phyloP scores from a whole-genome alignment of 2,329 filamentous ascomycete genomes.

The Zasmidium cellare region DNA sequence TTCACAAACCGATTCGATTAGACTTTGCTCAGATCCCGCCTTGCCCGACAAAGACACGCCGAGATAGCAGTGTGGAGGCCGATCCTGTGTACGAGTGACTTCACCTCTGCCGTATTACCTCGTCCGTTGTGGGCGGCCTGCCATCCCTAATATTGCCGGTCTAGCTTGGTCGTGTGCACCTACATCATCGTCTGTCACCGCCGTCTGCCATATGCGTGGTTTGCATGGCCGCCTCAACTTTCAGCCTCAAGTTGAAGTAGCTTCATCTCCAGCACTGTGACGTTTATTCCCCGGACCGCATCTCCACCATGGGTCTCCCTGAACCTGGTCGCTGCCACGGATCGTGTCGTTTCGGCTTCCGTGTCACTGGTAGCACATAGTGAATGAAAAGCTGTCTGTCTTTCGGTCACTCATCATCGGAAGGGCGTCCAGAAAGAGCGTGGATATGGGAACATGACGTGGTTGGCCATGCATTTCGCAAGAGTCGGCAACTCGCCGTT shows the following conservation, averaged over 20 bases:
- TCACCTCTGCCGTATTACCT: neutral
- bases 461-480: too few species aligned
- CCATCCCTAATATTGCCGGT: too few species aligned
- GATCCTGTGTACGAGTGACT: neutral
- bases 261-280: neutral
- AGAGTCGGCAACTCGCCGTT: too few species aligned
- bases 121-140: neutral
- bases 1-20: neutral
- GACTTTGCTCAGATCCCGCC: neutral
- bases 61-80: neutral
- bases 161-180: too few species aligned
- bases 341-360: neutral
- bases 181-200: too few species aligned
- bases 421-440: too few species aligned
- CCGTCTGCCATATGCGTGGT: neutral
- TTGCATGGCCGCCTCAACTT: neutral
- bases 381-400: too few species aligned
- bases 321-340: neutral
- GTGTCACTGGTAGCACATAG: neutral
- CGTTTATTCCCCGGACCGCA: conserved; percentile 6
- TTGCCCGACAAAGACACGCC: neutral
- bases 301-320: neutral
- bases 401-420: too few species aligned
- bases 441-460: too few species aligned
- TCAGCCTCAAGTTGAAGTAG: neutral